Evolutionary conservation across 257 asterid species (phyloP).

Genomic region (Mentha longifolia): DNA sequence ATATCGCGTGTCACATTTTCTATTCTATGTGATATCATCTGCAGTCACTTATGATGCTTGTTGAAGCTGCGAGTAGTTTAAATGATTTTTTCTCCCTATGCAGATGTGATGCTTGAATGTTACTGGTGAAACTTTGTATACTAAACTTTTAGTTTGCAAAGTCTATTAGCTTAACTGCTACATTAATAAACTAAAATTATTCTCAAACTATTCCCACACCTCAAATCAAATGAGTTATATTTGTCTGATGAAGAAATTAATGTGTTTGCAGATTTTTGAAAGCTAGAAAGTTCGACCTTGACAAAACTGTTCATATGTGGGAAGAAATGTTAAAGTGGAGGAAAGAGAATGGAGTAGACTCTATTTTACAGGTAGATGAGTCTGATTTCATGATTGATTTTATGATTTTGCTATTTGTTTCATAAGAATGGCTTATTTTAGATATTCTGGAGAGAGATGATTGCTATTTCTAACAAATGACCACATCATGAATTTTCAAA

Average conservation of each 20-base stretch:
- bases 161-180: neutral
- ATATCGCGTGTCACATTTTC: constrained; percentile 2
- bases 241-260: constrained; percentile 24
- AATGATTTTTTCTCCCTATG: constrained; percentile 2
- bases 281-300: constrained; percentile 97
- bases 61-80: neutral
- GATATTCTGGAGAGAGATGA: constrained; percentile 14
- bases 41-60: constrained; percentile 11
- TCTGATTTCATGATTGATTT: constrained; percentile 9
- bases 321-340: constrained; percentile 96
- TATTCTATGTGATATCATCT: constrained; percentile 9
- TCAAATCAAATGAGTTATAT: constrained; percentile 12
- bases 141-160: neutral
- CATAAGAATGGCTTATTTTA: neutral
- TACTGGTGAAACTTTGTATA: neutral
- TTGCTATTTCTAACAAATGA: constrained; percentile 7
- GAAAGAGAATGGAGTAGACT: constrained; percentile 81
- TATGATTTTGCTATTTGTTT: neutral
- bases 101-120: neutral
- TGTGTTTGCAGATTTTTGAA: constrained; percentile 72
- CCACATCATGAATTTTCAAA: no score
- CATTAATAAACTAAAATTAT: neutral
- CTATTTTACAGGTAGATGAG: constrained; percentile 72
- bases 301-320: constrained; percentile 93
- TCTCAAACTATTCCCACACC: neutral